phyloP scores from a whole-genome alignment of 2,329 filamentous ascomycete species.

The Apiospora arundinis region DNA sequence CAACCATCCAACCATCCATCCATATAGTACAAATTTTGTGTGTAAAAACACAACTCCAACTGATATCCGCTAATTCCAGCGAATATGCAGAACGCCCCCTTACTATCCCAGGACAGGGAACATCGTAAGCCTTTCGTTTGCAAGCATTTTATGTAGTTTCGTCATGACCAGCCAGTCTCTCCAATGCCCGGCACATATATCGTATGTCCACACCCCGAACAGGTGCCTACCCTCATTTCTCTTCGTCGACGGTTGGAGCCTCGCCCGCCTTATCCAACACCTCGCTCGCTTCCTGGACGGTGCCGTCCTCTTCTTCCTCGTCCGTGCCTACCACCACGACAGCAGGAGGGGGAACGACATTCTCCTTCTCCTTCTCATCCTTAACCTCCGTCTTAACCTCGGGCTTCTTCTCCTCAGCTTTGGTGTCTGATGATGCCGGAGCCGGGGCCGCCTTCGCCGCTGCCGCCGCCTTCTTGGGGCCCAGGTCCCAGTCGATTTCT shows the following conservation, averaged over 20 bases:
- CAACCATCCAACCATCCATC: background rate
- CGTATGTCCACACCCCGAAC: background rate
- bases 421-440: constrained; percentile 22
- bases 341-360: constrained; percentile 24
- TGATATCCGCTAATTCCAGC: background rate
- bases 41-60: background rate
- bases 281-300: constrained; percentile 37
- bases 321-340: constrained; percentile 33
- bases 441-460: background rate
- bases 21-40: constrained; percentile 3
- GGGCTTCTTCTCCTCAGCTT: constrained; percentile 28
- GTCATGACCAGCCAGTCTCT: background rate
- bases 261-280: constrained; percentile 39
- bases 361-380: constrained; percentile 27
- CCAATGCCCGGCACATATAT: background rate
- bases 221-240: background rate
- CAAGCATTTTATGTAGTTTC: background rate
- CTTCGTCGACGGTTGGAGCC: constrained; percentile 24
- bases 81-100: background rate
- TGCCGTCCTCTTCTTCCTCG: constrained; percentile 31
- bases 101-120: background rate
- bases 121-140: background rate
- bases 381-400: constrained; percentile 23
- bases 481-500: constrained; percentile 83
- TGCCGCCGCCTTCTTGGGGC: constrained; percentile 29